Evolutionary conservation across 108 stramenopile species (phyloP).

Genomic region (Conticribra weissflogii): DNA sequence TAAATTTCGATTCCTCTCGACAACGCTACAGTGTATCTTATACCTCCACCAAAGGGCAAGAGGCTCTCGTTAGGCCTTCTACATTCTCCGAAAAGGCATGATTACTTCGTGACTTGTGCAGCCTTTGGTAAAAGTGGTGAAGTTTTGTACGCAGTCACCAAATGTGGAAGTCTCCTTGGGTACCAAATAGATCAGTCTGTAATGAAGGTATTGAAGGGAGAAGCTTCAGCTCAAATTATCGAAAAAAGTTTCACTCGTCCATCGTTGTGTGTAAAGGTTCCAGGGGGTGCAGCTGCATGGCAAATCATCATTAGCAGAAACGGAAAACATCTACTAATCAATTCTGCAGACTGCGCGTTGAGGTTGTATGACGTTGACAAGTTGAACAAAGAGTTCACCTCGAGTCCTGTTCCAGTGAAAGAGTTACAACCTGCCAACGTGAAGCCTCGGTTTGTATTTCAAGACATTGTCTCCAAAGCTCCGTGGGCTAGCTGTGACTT

Average conservation of each 20-base stretch:
- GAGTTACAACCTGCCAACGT: slow-evolving; percentile 14
- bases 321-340: slow-evolving; percentile 64
- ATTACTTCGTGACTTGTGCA: slow-evolving; percentile 58
- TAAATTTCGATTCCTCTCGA: not conserved
- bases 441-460: slow-evolving; percentile 64
- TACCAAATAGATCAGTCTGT: slow-evolving; percentile 44
- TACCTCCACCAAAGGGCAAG: slow-evolving; percentile 11
- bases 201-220: slow-evolving; percentile 15
- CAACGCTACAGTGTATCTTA: slow-evolving; percentile 4
- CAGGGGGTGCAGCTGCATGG: slow-evolving; percentile 63
- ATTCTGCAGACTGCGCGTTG: slow-evolving; percentile 73
- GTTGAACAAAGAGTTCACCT: slow-evolving; percentile 35
- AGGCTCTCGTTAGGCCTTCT: not conserved
- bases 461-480: slow-evolving; percentile 70
- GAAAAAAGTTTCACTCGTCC: slow-evolving; percentile 3
- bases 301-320: slow-evolving; percentile 69
- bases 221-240: not conserved
- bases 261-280: slow-evolving; percentile 35
- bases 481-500: slow-evolving; percentile 76
- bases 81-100: too few relatives aligned
- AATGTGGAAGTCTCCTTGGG: slow-evolving; percentile 52
- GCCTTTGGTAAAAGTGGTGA: slow-evolving; percentile 69
- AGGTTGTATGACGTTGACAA: slow-evolving; percentile 67
- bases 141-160: slow-evolving; percentile 70
- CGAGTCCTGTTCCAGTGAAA: not conserved